phyloP scores from a whole-genome alignment of 2,329 filamentous ascomycete species.

The Geoglossum cookeanum region DNA sequence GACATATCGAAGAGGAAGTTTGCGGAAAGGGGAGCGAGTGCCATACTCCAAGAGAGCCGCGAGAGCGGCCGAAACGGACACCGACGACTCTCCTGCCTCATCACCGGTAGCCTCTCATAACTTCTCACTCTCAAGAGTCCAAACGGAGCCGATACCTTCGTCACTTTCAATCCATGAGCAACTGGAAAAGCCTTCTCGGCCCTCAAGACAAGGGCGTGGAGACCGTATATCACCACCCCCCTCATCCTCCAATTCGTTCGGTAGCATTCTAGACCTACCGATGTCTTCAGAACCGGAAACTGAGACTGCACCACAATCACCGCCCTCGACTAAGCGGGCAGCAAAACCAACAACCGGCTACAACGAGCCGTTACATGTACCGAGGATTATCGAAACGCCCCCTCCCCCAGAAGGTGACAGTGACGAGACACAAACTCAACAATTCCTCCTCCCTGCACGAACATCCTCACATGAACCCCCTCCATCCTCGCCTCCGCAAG shows the following conservation, averaged over 20 bases:
- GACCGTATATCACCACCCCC: slow-evolving; percentile 20
- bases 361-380: slow-evolving; percentile 13
- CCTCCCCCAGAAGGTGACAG: slow-evolving; percentile 16
- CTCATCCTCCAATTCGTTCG: slow-evolving; percentile 14
- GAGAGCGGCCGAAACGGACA: slow-evolving; percentile 27
- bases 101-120: slow-evolving; percentile 23
- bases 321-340: neutral
- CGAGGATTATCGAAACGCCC: slow-evolving; percentile 47
- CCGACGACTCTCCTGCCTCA: slow-evolving; percentile 30
- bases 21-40: slow-evolving; percentile 57
- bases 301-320: slow-evolving; percentile 1
- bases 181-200: slow-evolving; percentile 40
- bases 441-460: slow-evolving; percentile 28
- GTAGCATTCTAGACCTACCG: slow-evolving; percentile 10
- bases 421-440: slow-evolving; percentile 9
- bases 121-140: slow-evolving; percentile 39
- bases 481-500: slow-evolving; percentile 28
- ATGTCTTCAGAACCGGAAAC: slow-evolving; percentile 4
- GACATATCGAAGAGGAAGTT: slow-evolving; percentile 73
- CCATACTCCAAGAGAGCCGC: slow-evolving; percentile 57
- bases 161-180: slow-evolving; percentile 19
- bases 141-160: slow-evolving; percentile 45
- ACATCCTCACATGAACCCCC: slow-evolving; percentile 28
- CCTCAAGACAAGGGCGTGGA: slow-evolving; percentile 28
- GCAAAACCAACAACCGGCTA: neutral